Evolutionary conservation across 192 early-diverging fungal species (phyloP), one percentile per base, ranked within the genome.

Genomic region (Backusella tarrabulga): DNA sequence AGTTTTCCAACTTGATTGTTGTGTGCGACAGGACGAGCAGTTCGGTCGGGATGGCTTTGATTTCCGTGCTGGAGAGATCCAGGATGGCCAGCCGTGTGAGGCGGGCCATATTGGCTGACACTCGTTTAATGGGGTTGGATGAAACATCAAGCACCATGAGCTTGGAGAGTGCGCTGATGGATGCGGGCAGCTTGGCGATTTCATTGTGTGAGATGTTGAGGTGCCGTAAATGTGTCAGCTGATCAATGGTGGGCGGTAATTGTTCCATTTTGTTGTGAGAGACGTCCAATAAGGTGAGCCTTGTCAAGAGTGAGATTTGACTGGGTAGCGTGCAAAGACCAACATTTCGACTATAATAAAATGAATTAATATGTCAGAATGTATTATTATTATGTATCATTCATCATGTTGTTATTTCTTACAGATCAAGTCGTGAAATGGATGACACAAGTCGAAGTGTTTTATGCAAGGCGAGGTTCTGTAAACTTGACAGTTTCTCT

Each of bases 81-180:
- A 79, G 34, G 6, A 68, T 44, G 0, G 52, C 63, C 5, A 79
- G 40, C 3, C 46, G 2, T 1, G 36, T 34, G 2, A 94, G 86
- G 1, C 88, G 85, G 29, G 84, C 85, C n/a, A 95, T 73, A 40
- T 91, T 91, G 23, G 90, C 90, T 11, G 94, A 94, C 12, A 96
- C 69, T 26, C 79, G 80, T 7, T 44, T 79, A 7, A 96, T 66
- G 1, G 89, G 89, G 76, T 94, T 95, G 52, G 90, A 67, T 4
- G 89, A 86, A 7, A 95, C 44, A 78, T 95, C 91, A 12, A 97
- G 77, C 5, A 83, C 87, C 60, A 86, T 85, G 6, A 97, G 89
- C 12, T 83, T 82, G 34, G 82, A 87, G 54, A 91, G 77, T 26
- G 81, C 71, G 1, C 89, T 91, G 35, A 97, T 80, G 68, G 92